These are phyloP conservation scores for Populus hybrid DNA, from an alignment of 441 rosid genomes.

Conservation along the genomic window DNA sequence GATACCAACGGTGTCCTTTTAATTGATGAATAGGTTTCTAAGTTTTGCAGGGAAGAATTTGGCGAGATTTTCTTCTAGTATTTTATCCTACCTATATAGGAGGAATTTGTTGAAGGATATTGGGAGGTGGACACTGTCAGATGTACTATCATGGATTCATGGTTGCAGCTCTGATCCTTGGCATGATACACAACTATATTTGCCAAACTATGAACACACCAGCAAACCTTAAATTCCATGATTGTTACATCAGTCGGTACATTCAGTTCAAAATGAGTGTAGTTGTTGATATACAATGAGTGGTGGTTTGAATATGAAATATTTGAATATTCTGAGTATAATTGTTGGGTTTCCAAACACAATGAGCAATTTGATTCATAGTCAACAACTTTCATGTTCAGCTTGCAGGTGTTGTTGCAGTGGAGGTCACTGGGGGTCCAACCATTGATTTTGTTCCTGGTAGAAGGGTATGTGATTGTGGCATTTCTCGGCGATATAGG, in stretches of 20 bases:
- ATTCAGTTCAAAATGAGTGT: not conserved
- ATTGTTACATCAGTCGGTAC: not conserved
- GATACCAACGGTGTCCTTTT: not conserved
- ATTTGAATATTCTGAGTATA: not conserved
- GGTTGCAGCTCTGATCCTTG: not conserved
- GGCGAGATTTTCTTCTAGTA: not conserved
- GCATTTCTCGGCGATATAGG: slow-evolving; percentile 7
- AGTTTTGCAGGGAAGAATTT: not conserved
- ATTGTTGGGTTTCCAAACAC: not conserved
- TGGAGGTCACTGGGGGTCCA: slow-evolving; percentile 95
- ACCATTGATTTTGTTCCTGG: slow-evolving; percentile 79
- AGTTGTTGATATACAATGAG: not conserved
- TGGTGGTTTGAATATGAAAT: not conserved
- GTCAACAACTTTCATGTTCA: slow-evolving; percentile 23
- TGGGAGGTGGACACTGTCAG: not conserved
- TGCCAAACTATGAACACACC: not conserved
- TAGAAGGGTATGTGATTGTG: slow-evolving; percentile 55
- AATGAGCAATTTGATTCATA: not conserved
- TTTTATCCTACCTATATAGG: not conserved
- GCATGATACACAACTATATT: not conserved
- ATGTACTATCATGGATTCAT: not conserved
- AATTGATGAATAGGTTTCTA: not conserved
- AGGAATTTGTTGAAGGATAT: not conserved
- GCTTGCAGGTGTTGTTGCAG: slow-evolving; percentile 98
- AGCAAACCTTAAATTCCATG: not conserved